These are phyloP conservation scores for Hippophae rhamnoides DNA, from an alignment of 306 rosid species.

Conservation along the genomic window DNA sequence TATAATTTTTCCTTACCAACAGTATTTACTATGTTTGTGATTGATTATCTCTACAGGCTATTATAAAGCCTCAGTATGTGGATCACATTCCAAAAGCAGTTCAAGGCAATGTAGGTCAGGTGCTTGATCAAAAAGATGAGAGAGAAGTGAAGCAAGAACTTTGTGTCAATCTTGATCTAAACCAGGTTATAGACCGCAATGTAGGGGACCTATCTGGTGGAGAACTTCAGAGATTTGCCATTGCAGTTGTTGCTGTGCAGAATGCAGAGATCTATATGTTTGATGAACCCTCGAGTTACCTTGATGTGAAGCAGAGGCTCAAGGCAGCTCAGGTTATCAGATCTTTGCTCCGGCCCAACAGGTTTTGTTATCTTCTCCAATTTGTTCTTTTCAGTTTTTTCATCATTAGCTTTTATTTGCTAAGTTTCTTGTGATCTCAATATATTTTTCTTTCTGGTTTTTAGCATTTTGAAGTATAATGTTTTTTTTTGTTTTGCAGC, in stretches of 20 bases:
- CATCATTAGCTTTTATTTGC: neutral
- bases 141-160: conserved; percentile 59
- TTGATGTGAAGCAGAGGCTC: conserved; percentile 93
- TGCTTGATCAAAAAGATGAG: conserved; percentile 81
- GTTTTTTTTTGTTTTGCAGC: conserved; percentile 38
- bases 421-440: neutral
- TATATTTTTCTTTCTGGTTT: neutral
- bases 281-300: conserved; percentile 96
- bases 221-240: conserved; percentile 97
- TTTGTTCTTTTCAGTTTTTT: neutral
- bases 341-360: conserved; percentile 80
- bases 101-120: conserved; percentile 95
- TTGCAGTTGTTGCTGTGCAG: conserved; percentile 93
- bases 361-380: conserved; percentile 34
- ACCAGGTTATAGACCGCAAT: conserved; percentile 90
- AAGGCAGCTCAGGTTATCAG: conserved; percentile 94
- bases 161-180: conserved; percentile 76
- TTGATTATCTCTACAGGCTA: conserved; percentile 41
- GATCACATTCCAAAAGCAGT: conserved; percentile 97
- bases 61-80: conserved; percentile 96
- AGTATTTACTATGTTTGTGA: conserved; percentile 1
- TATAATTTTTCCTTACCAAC: neutral
- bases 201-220: conserved; percentile 98
- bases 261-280: conserved; percentile 96
- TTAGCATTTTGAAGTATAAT: neutral